These are phyloP conservation scores for Scedosporium boydii DNA, from an alignment of 2,329 filamentous ascomycete species.

Conservation along the genomic window DNA sequence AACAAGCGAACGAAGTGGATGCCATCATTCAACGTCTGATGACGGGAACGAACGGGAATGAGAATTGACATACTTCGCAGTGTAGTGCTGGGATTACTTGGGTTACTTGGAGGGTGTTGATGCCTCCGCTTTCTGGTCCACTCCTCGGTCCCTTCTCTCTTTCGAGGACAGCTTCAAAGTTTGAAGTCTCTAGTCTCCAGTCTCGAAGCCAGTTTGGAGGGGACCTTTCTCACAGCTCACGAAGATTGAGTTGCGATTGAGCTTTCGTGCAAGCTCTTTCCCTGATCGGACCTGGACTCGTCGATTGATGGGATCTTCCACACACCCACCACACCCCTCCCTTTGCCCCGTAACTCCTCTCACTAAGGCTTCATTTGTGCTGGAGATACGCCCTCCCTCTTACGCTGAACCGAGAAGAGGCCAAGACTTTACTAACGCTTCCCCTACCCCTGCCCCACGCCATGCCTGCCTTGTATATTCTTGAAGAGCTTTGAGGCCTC, in stretches of 20 bases:
- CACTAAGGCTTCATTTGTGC: too few species aligned
- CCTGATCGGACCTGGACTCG: background rate
- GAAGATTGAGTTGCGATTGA: background rate
- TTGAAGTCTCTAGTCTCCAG: too few species aligned
- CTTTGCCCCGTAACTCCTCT: background rate
- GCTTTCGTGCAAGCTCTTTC: background rate
- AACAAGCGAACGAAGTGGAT: background rate
- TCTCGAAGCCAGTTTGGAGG: too few species aligned
- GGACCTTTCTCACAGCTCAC: background rate
- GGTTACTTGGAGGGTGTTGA: background rate
- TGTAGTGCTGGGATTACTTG: background rate
- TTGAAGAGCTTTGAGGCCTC: too few species aligned
- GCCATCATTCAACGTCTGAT: too few species aligned
- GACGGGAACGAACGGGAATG: background rate
- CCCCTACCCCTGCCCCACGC: background rate
- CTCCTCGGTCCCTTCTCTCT: background rate
- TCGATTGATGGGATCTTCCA: background rate
- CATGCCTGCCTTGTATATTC: too few species aligned
- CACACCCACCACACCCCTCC: background rate
- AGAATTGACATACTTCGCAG: background rate
- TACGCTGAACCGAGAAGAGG: too few species aligned
- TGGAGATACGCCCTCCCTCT: too few species aligned
- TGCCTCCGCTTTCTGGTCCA: background rate
- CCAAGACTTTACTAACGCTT: too few species aligned
- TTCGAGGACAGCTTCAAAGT: background rate